Evolutionary conservation across 495 filamentous ascomycete genomes (phyloP).

Genomic region (Delitschia confertaspora): DNA sequence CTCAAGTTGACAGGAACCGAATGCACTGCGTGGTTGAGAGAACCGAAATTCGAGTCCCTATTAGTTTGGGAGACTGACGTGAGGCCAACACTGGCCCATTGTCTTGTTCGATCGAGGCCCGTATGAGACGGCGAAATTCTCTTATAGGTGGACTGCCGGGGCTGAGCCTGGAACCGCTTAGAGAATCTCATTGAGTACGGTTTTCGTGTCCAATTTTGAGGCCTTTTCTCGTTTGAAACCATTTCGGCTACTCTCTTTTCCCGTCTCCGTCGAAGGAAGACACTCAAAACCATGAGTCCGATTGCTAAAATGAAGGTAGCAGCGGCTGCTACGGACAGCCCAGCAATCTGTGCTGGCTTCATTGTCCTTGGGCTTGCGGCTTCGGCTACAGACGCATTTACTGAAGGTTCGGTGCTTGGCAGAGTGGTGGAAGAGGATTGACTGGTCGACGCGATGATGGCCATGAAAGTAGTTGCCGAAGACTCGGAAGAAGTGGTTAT

Average conservation of each 20-base stretch:
- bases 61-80: no score
- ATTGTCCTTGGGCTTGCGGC: constrained; percentile 13
- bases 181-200: background rate
- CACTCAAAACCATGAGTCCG: constrained; percentile 24
- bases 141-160: no score
- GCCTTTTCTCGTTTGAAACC: constrained; percentile 2
- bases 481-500: background rate
- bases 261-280: constrained; percentile 21
- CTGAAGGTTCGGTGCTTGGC: background rate
- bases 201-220: background rate
- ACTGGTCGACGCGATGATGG: background rate
- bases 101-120: no score
- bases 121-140: no score
- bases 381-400: constrained; percentile 2
- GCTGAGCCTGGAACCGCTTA: constrained; percentile 8
- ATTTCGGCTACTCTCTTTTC: constrained; percentile 6
- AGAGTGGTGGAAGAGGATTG: constrained; percentile 3
- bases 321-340: constrained; percentile 25
- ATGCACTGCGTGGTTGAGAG: no score
- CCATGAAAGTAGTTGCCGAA: no score
- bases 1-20: no score
- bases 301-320: constrained; percentile 25
- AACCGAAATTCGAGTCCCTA: no score
- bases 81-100: no score
- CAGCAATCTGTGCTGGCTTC: constrained; percentile 27